These are phyloP conservation scores for Primulina huaijiensis DNA, from an alignment of 257 asterid species.

Conservation along the genomic window DNA sequence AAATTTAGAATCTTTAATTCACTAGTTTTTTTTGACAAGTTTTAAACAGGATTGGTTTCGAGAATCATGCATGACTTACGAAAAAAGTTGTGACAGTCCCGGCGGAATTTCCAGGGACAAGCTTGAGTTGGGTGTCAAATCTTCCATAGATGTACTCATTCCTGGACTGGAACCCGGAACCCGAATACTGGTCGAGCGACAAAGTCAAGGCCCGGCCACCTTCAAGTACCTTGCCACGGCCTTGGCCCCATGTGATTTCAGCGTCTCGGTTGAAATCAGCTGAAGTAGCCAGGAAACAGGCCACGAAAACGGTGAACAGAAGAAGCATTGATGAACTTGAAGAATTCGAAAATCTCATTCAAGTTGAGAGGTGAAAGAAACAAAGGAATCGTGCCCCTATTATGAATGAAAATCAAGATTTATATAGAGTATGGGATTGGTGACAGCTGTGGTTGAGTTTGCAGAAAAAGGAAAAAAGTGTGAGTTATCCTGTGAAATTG, in stretches of 20 bases:
- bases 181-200: constrained; percentile 39
- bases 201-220: constrained; percentile 40
- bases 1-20: background rate
- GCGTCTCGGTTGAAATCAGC: constrained; percentile 46
- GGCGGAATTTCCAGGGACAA: constrained; percentile 42
- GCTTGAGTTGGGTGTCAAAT: constrained; percentile 48
- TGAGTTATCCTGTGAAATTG: too few species aligned
- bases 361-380: too few species aligned
- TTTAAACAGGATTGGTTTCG: background rate
- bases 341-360: too few species aligned
- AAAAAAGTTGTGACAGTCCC: constrained; percentile 62
- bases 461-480: too few species aligned
- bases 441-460: too few species aligned
- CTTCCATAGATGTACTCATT: constrained; percentile 41
- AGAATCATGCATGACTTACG: constrained; percentile 23
- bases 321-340: background rate
- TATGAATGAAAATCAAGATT: too few species aligned
- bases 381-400: too few species aligned
- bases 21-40: too few species aligned
- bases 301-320: constrained; percentile 4
- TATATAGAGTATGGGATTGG: too few species aligned
- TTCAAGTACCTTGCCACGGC: constrained; percentile 43
- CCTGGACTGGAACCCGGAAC: constrained; percentile 52
- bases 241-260: constrained; percentile 43
- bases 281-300: constrained; percentile 26